Base-by-base conservation (phyloP, 139 green algal species). In the Haematococcus sp. region DNA sequence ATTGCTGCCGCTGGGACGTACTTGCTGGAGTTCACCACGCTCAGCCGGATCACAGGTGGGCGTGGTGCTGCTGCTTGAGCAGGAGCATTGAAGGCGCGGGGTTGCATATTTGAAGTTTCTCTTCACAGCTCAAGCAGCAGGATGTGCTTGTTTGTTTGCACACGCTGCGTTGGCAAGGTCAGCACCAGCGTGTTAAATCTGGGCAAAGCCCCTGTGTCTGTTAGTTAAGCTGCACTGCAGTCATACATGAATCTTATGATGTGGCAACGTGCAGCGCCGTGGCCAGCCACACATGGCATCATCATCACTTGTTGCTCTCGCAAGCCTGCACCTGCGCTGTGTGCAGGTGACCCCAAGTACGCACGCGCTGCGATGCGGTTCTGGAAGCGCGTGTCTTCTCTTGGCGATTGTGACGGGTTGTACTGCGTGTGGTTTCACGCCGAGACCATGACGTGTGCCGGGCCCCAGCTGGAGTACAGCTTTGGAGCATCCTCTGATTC, bases 401-500 rank as follows among this genome's bases (percentile, higher is more conserved):
- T 73, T 11, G 22, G 19, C 4, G 17, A 34, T n/a, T 73, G 66
- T 25, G 66, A 73, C 16, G 66, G 66, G 23, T 27, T 73, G 66
- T 73, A 73, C 66, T 73, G 66, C 43, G 56, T 27, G 13, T 73
- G 66, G 66, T 60, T 73, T 23, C 4, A 55, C 20, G 35, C 20
- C 34, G 63, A 70, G 19, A 27, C n/a, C 33, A 69, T 69, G 63
- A 31, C 9, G 5, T 69, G 63, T 30, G 31, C 20, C 3, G 63
- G 63, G 20, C 31, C 25, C 2, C 31, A 73, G 31, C 23, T 27
- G 44, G 66, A 79, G 23, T 74, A 65, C 65, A 70, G 64, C 19
- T 73, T 83, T 40, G 76, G 76, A 15, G 71, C 76, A 15, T 61
- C 71, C 2, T 60, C 76, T 25, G 76, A 83, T 63, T 63, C 28